Evolutionary conservation across 192 early-diverging fungal genomes (phyloP), one percentile per base, ranked within the genome.

Genomic region (Mortierella alpina): DNA sequence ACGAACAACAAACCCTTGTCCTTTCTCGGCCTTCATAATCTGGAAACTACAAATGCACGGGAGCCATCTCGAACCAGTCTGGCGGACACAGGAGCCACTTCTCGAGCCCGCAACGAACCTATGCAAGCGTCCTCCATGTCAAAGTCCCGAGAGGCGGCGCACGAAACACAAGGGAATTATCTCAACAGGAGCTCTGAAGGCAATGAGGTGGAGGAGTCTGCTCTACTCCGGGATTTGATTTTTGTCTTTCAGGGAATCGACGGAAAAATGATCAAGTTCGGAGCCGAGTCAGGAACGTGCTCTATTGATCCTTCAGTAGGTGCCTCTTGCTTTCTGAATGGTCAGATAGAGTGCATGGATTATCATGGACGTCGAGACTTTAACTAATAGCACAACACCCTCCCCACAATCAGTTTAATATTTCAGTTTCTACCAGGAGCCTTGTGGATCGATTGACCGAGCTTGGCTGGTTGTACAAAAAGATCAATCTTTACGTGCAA

Each of bases 191-290:
- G 1, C 60, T 15, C 46, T 44, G 7, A 63, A 71, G 13, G n/a
- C 61, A 6, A 63, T 4, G 72, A 89, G 42, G 78, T 91, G 11
- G 63, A 86, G 15, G 94, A 95, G 68, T 77, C 85, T 4, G 83
- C 83, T 4, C 82, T 96, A 49, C 75, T 99, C 40, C 90, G 91
- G 6, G 97, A 99, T 68, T 79, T 97, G 57, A 87, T 99, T 6
- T 99, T 91, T 76, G 89, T 97, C 17, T 93, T 98, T 83, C 97
- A 99, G 80, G 97, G 95, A 0, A 93, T 99, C 58, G 92, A 98
- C 81, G 97, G 97, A 41, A 88, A 88, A 62, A 92, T 91, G 69
- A 85, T 98, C 17, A 89, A 88, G 60, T 96, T 88, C 69, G 89
- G 92, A 63, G 20, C 66, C 10, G 65, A 70, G 9, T 55, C 72